Conservation (phyloP, 2,329 filamentous ascomycete species). For the Phaeosphaeria sp. region DNA sequence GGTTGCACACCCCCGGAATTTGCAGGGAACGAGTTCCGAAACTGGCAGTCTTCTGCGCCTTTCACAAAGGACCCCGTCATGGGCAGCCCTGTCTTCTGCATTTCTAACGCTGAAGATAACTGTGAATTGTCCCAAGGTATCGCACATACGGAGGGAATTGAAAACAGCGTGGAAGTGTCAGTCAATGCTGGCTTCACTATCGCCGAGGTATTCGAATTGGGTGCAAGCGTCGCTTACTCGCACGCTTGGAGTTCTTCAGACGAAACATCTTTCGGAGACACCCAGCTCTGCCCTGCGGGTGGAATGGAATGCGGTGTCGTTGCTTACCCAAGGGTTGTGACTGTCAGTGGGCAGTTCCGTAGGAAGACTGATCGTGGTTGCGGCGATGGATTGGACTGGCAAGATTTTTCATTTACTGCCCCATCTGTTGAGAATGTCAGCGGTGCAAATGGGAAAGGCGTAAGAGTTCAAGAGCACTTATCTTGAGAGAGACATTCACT, state of each 20-base stretch:
- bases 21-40: background rate
- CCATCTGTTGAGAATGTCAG: constrained; percentile 1
- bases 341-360: constrained; percentile 3
- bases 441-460: background rate
- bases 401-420: background rate
- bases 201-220: background rate
- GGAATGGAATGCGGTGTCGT: constrained; percentile 2
- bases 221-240: constrained; percentile 1
- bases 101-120: constrained; percentile 3
- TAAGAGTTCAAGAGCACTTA: background rate
- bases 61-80: constrained; percentile 1
- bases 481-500: background rate
- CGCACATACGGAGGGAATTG: background rate
- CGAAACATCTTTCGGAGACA: constrained; percentile 2
- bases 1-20: background rate
- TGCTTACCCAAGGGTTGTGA: background rate
- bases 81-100: constrained; percentile 3
- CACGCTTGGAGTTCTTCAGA: constrained; percentile 3
- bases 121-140: constrained; percentile 2
- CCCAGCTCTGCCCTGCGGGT: constrained; percentile 2
- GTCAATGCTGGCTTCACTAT: background rate
- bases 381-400: background rate
- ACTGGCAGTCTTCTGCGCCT: constrained; percentile 2
- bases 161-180: background rate
- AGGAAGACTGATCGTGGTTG: constrained; percentile 1